These are phyloP conservation scores for Coprinopsis sp. DNA, from an alignment of 768 basidiomycete species.

Conservation along the genomic window DNA sequence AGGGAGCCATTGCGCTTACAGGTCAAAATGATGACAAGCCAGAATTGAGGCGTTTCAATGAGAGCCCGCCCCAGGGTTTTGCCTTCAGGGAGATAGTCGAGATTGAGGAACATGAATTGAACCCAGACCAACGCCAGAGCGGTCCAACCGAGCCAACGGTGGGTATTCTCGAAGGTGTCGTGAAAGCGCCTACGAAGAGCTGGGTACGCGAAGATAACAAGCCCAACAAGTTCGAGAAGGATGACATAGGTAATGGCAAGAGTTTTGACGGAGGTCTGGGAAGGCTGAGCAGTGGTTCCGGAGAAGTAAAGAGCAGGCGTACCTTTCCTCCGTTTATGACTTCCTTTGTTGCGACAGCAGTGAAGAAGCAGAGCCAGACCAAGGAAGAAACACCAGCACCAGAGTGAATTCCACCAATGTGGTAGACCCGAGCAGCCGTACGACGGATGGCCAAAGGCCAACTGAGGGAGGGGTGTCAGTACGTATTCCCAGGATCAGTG, in stretches of 20 bases:
- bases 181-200: slow-evolving; percentile 41
- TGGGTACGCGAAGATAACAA: slow-evolving; percentile 51
- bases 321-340: slow-evolving; percentile 34
- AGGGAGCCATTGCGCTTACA: slow-evolving; percentile 17
- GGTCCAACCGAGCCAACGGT: slow-evolving; percentile 56
- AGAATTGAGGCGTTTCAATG: slow-evolving; percentile 44
- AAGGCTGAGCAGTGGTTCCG: background rate
- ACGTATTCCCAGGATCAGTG: background rate
- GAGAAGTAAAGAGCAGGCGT: background rate
- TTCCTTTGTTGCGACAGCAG: slow-evolving; percentile 49
- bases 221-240: slow-evolving; percentile 40
- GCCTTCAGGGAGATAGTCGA: slow-evolving; percentile 41
- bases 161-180: slow-evolving; percentile 49
- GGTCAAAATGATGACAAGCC: slow-evolving; percentile 52
- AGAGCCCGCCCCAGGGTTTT: slow-evolving; percentile 40
- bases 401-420: slow-evolving; percentile 57
- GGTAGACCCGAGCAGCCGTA: slow-evolving; percentile 51
- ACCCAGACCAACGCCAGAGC: slow-evolving; percentile 49
- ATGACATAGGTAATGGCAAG: slow-evolving; percentile 50
- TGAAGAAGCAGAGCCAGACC: slow-evolving; percentile 48
- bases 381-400: slow-evolving; percentile 52
- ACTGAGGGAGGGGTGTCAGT: slow-evolving; percentile 23
- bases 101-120: slow-evolving; percentile 50
- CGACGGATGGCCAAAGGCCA: slow-evolving; percentile 54
- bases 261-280: slow-evolving; percentile 42